Evolutionary conservation across 768 basidiomycete species (phyloP), one percentile per base, ranked within the genome.

Genomic region (Rhodotorula kratochvilovae): DNA sequence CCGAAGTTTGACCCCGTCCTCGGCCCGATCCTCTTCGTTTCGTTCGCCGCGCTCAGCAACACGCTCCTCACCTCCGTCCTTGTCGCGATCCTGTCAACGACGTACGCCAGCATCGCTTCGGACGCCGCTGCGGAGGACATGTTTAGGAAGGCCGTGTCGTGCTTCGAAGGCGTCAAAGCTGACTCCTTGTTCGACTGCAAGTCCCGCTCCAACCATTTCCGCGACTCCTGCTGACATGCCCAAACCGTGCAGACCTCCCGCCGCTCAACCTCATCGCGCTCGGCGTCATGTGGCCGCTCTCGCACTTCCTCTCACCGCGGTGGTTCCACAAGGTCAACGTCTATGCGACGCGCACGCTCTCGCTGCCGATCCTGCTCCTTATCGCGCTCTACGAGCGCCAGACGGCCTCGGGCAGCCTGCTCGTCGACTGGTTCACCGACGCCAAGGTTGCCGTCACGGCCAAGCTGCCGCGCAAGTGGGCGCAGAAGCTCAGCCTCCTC

Each of bases 111-210:
- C 19, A 91, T 98, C 78, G 94, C 88, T 69, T 89, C 90, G 74
- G 95, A 98, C 81, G 95, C 93, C n/a, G 69, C 60, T 36, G 74
- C 70, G 17, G 72, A 95, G 90, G 90, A 90, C 4, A 92, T 96
- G 92, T 97, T 95, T 80, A 84, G 95, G 59, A 89, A 88, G 78
- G 93, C 94, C 0, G 95, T 97, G 3, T 87, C 88, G 7, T 95
- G 92, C 0, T 88, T 98, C 61, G 95, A 97, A 84, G 95, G 93
- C 87, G 82, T 76, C 79, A 81, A 82, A 70, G 77, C 78, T 35
- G 59, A 71, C 57, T 45, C 48, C 29, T 42, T 73, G 17, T 72
- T 71, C 43, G 57, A 80, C 74, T 79, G 61, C 74, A 70, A 19
- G 70, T 23, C 54, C 10, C 23, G 25, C 27, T 27, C 23, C 7